phyloP scores from a whole-genome alignment of 371 early-diverging fungal species.

The Saksenaea vasiformis region DNA sequence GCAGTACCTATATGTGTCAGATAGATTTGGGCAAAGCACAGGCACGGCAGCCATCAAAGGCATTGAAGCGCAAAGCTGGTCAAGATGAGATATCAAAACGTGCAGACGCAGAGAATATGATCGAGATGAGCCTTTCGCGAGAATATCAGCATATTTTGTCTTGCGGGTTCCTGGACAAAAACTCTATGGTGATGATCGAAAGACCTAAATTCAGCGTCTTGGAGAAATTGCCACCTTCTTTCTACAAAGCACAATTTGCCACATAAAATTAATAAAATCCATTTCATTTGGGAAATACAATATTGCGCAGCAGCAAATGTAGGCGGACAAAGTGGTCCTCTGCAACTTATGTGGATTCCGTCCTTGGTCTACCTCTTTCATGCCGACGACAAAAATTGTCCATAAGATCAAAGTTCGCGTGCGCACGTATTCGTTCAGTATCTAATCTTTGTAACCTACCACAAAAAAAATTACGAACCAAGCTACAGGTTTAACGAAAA shows the following conservation, averaged over 20 bases:
- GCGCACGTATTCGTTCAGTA: no score
- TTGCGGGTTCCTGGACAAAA: slow-evolving; percentile 66
- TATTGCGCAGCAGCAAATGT: no score
- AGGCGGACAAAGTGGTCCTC: no score
- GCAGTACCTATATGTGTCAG: slow-evolving; percentile 69
- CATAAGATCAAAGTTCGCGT: no score
- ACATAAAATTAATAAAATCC: slow-evolving; percentile 36
- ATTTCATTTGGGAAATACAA: background rate
- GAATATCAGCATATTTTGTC: slow-evolving; percentile 82
- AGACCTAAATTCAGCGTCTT: slow-evolving; percentile 80
- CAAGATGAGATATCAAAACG: slow-evolving; percentile 40
- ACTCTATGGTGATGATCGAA: slow-evolving; percentile 84
- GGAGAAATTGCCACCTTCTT: slow-evolving; percentile 79
- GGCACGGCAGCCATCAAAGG: slow-evolving; percentile 13
- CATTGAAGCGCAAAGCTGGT: slow-evolving; percentile 23
- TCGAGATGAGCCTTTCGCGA: slow-evolving; percentile 61
- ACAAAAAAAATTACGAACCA: no score
- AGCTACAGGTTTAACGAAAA: no score
- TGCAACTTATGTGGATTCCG: no score
- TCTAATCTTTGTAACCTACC: no score
- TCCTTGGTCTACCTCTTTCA: no score
- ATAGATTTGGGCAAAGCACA: slow-evolving; percentile 68
- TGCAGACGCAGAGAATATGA: slow-evolving; percentile 18
- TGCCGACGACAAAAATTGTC: no score
- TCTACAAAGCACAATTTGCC: slow-evolving; percentile 83